A percentile compares a stretch with the other conserved stretches of the same genome.
Conservation (phyloP, 225 moss, liverwort and hornwort genomes). For the Pleurozium schreberi region DNA sequence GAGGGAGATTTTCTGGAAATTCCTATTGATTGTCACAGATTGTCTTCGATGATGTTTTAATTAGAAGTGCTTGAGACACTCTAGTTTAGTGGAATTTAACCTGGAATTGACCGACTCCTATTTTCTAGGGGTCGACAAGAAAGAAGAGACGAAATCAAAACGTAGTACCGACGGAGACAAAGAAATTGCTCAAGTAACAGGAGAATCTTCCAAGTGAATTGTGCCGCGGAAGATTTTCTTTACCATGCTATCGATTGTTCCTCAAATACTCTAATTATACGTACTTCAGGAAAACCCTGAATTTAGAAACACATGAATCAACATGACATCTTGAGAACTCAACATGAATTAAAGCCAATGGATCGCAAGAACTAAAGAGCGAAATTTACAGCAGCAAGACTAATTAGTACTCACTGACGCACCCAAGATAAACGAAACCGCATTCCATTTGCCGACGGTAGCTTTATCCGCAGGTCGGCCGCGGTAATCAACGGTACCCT, state of each 20-base stretch:
- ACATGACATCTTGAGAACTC: too few species aligned
- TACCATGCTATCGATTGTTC: neutral
- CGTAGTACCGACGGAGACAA: neutral
- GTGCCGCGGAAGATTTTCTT: neutral
- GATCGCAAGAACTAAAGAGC: neutral
- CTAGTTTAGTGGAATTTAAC: neutral
- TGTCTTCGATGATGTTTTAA: neutral
- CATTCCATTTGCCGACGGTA: constrained; percentile 30
- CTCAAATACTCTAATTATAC: neutral
- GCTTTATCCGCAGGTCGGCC: constrained; percentile 31
- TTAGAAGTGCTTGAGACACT: neutral
- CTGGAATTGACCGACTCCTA: neutral
- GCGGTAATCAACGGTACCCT: constrained; percentile 33
- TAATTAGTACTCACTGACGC: neutral
- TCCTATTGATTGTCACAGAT: too few species aligned
- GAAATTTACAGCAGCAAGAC: neutral
- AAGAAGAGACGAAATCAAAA: neutral
- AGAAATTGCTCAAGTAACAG: neutral
- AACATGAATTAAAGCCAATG: too few species aligned
- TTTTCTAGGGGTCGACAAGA: too few species aligned
- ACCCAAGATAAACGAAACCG: constrained; percentile 37
- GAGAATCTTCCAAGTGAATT: neutral
- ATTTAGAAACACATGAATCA: too few species aligned
- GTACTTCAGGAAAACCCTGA: neutral
- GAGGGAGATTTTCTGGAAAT: neutral